Base-by-base conservation (phyloP, 2,329 filamentous ascomycete species). In the Aschersonia sp. region DNA sequence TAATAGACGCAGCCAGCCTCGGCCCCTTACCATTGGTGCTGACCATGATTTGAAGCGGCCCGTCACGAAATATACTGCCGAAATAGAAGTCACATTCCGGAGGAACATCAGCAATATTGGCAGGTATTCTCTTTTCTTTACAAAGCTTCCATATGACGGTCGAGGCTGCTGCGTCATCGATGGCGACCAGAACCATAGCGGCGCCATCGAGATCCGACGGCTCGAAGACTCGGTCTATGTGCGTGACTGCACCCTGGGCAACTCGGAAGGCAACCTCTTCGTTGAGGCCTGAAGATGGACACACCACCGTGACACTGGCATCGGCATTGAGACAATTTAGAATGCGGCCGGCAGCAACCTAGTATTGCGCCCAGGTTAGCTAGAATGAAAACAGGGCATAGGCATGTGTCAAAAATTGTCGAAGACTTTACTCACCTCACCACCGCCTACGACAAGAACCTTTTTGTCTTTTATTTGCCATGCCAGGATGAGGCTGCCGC, bases 61-160 rank as follows among this genome's bases (percentile, higher is more conserved):
- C 92, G 63, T 98, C 92, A 46, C 92, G 83, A 67, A 98, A 87
- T 40, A 96, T 83, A 61, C 85, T 92, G 52, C 92, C 92, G 68
- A 98, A 98, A 73, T 96, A 98, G 62, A 98, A 98, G 61, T 98
- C 92, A 66, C 92, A 98, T 65, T 98, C 92, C 1, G 88, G 78
- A 0, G 92, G 92, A 3, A 98, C 92, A 62, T 98, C 92, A 55
- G 92, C 92, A 55, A 98, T 95, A 65, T 98, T 98, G 49, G 89
- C 89, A 5, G 89, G 80, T 54, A 97, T 85, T 51, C 80, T 80
- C 51, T 73, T 77, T 62, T 88, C 77, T 65, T 94, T 91, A 75
- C 91, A 97, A 30, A 95, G 75, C 62, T 91, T 91, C 85, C 89
- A 98, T 61, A 98, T 88, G 53, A 78, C 74, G 0, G 86, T 84